Evolutionary conservation across 2,329 filamentous ascomycete genomes (phyloP).

Genomic region (Aspergillus phoenicis): DNA sequence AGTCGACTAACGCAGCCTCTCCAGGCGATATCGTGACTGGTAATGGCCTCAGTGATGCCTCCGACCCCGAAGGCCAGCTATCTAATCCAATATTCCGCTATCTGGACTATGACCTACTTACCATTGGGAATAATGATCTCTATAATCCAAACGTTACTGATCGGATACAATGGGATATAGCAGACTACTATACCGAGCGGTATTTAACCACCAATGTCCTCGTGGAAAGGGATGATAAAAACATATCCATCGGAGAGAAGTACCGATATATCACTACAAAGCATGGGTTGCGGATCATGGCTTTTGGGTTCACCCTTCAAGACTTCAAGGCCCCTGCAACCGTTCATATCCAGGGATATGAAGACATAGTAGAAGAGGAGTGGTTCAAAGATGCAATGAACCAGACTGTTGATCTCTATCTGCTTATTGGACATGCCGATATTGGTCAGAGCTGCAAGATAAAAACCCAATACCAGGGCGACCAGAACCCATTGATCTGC

Average conservation of each 20-base stretch:
- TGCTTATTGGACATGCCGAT: neutral
- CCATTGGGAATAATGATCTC: slow-evolving; percentile 1
- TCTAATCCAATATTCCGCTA: neutral
- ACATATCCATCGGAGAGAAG: neutral
- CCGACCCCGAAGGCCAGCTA: neutral
- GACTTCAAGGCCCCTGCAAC: neutral
- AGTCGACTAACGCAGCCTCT: neutral
- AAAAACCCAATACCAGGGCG: neutral
- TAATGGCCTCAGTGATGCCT: slow-evolving; percentile 1
- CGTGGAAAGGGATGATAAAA: neutral
- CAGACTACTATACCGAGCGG: neutral
- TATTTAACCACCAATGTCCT: slow-evolving; percentile 1
- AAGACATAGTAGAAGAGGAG: neutral
- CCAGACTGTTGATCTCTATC: neutral
- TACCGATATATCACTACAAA: neutral
- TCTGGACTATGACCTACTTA: neutral
- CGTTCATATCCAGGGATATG: neutral
- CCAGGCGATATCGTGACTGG: neutral
- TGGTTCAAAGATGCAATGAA: neutral
- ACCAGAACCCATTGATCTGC: neutral
- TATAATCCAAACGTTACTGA: neutral
- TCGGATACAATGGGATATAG: neutral
- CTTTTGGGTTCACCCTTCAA: neutral
- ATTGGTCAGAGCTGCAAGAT: neutral
- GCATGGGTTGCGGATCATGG: neutral